Evolutionary conservation across 1,284 basidiomycete species (phyloP), one percentile per base, ranked within the genome.

Genomic region (Malassezia caprae): DNA sequence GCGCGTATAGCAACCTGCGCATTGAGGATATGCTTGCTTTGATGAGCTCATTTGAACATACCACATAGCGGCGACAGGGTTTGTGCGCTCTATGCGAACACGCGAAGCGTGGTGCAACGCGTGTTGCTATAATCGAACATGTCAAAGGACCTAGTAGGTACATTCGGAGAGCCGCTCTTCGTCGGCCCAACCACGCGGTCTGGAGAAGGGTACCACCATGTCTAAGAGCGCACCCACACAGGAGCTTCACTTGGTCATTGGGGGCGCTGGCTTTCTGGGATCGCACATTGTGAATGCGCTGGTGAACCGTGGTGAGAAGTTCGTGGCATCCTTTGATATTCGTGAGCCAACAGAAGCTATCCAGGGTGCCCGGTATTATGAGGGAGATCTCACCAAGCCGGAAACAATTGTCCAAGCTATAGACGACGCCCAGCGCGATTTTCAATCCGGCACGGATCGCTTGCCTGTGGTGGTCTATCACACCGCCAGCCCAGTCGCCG

Each of bases 401-500:
- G 61, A 59, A 10, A 51, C 64, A 37, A 55, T 72, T 24, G 52
- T 55, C 6, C 28, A 34, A 6, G 57, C 47, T 21, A 34, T 61
- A 13, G 39, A 30, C 6, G 58, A 56, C 30, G 55, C 55, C 2
- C 43, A 48, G 24, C 26, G 26, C 8, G 50, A 46, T 19, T 39
- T 39, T 21, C n/a, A 39, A 11, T 39, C 37, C 10, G 37, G 32
- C 32, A 41, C 45, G 3, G 7, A 24, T 10, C 17, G 10, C 13
- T 3, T 21, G 7, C 19, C 59, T 5, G 59, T 66, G 23, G 65
- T 71, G 37, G 60, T 96, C 58, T 90, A 96, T 65, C 93, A 98
- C 76, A 96, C 91, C 8, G 93, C 91, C 17, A 94, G 91, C 5
- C 93, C 93, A 0, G 69, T 74, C 4, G 82, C 83, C 8, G 85